phyloP scores from a whole-genome alignment of 345 rosid species.

The Citrus maxima region DNA sequence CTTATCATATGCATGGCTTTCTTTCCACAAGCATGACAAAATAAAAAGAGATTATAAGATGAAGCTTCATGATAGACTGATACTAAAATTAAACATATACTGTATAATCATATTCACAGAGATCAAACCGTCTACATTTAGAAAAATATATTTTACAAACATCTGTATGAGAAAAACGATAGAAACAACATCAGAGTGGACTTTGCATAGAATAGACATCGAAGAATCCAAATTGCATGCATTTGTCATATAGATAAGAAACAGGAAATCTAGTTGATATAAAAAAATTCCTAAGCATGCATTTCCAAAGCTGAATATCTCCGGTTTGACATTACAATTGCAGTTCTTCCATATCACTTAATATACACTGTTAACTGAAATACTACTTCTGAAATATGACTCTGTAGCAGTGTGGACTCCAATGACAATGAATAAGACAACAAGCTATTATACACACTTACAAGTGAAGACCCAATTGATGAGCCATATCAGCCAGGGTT shows the following conservation, averaged over 20 bases:
- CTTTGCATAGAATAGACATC: not conserved
- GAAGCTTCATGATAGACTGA: not conserved
- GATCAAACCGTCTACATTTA: not conserved
- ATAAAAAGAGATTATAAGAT: conserved; percentile 6
- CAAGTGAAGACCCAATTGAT: conserved; percentile 76
- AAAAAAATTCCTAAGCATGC: not conserved
- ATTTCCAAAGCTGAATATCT: conserved; percentile 1
- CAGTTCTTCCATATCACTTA: not conserved
- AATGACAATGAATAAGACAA: not conserved
- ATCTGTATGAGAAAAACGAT: not conserved
- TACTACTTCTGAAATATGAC: not conserved
- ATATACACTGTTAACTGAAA: not conserved
- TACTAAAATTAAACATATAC: not conserved
- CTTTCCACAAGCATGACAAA: conserved; percentile 48
- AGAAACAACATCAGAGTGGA: not conserved
- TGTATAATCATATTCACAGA: not conserved
- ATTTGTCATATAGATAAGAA: not conserved
- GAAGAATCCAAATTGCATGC: not conserved
- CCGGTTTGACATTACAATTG: too few relatives aligned
- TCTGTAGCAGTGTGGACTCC: not conserved
- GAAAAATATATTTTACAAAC: not conserved
- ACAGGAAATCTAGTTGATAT: not conserved
- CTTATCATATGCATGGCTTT: conserved; percentile 89
- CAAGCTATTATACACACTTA: conserved; percentile 36
- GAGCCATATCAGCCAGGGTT: conserved; percentile 67